Evolutionary conservation across 1,284 basidiomycete genomes (phyloP), one percentile per base, ranked within the genome.

Genomic region (Fomitopsis schrenkii): DNA sequence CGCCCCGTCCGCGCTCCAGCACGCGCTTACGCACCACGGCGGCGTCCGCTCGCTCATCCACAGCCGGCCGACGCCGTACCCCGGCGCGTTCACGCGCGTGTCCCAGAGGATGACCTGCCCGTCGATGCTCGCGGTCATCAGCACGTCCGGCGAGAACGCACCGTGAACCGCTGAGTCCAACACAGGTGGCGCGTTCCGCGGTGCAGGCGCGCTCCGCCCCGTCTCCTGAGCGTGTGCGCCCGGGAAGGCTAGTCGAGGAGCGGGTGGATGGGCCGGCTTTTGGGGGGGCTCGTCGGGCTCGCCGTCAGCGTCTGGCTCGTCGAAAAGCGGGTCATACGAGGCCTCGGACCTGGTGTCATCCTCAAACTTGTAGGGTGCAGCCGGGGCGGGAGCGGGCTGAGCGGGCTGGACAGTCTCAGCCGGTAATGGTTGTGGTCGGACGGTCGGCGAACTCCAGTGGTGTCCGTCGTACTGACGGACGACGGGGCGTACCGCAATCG

Each of bases 41-140:
- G 95, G 94, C 10, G 94, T 94, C 74, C 91, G 93, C 64, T 94
- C 92, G 66, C 89, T 92, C 76, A 95, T 86, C 80, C 90, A 87
- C 50, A 98, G 76, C 60, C 94, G 81, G 26, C 94, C 94, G 1
- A 97, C 92, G 5, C 93, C 91, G 36, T 74, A 75, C 35, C 88
- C 86, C 35, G 81, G 76, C 1, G 81, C 77, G 53, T 86, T 80
- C 38, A 87, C 86, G 62, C 97, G 81, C 66, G 88, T 84, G 71
- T 99, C 97, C 89, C 95, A 97, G 7, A 99, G 74, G 41, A 96
- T 86, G 19, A 97, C 86, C 72, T 97, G 94, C 0, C 97, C 97
- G 67, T 98, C 95, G 64, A 98, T 90, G 8, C 90, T 90, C 30
- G 91, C 90, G 3, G 94, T 95, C 83, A 99, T 84, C 46, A 99